These are phyloP conservation scores for Acrocalymma vagum DNA, from an alignment of 2,329 filamentous ascomycete genomes.

Conservation along the genomic window DNA sequence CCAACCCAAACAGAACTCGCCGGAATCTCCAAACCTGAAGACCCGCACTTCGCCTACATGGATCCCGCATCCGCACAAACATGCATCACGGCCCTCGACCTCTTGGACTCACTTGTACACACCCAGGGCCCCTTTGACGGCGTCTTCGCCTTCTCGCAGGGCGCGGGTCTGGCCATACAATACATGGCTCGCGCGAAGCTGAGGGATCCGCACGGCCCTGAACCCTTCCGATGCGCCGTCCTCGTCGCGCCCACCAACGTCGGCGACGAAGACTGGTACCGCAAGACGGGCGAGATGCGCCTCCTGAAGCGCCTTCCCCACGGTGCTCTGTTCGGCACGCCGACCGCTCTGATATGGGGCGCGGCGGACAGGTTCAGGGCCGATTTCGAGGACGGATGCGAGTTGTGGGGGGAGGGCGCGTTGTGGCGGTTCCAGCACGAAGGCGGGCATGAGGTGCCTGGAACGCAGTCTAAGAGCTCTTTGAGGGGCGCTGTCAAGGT, in stretches of 20 bases:
- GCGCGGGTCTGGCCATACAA: slow-evolving; percentile 8
- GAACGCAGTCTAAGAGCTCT: neutral
- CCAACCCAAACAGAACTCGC: no score
- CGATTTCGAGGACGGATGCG: neutral
- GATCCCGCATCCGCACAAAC: neutral
- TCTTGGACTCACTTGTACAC: slow-evolving; percentile 9
- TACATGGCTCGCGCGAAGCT: slow-evolving; percentile 3
- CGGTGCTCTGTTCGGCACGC: slow-evolving; percentile 3
- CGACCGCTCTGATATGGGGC: slow-evolving; percentile 15
- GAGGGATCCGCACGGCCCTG: neutral
- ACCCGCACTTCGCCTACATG: slow-evolving; percentile 10
- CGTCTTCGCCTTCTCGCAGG: slow-evolving; percentile 19
- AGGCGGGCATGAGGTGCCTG: slow-evolving; percentile 3
- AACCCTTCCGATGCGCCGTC: slow-evolving; percentile 11
- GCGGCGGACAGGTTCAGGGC: neutral
- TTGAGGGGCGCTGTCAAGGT: neutral
- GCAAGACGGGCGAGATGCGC: slow-evolving; percentile 2
- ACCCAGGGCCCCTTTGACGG: slow-evolving; percentile 21
- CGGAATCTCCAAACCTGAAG: neutral
- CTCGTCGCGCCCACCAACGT: slow-evolving; percentile 5
- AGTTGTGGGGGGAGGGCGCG: neutral
- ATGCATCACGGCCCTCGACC: slow-evolving; percentile 2
- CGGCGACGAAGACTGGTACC: neutral
- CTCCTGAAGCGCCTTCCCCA: neutral
- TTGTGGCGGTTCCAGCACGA: neutral